Conservation (phyloP, 2,329 filamentous ascomycete genomes). For the Aureobasidium melanogenum region DNA sequence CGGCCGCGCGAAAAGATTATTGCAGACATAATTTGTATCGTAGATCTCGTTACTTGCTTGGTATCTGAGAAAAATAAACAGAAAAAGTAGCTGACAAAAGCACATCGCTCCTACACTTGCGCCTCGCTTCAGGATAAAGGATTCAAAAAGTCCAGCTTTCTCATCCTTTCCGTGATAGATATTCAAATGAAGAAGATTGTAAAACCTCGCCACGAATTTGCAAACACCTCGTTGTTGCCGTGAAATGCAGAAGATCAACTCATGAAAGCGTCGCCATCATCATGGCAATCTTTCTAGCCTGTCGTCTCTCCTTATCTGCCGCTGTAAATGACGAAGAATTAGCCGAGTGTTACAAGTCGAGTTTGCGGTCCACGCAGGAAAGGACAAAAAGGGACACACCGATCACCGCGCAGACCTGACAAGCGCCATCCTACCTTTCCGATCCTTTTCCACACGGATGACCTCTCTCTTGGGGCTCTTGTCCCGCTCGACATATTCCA, state of each 20-base stretch:
- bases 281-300: constrained; percentile 34
- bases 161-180: neutral
- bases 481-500: constrained; percentile 44
- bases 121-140: neutral
- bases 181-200: neutral
- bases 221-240: neutral
- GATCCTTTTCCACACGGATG: constrained; percentile 73
- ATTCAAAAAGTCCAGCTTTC: neutral
- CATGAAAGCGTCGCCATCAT: constrained; percentile 36
- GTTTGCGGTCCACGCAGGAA: neutral
- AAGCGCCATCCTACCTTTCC: constrained; percentile 91
- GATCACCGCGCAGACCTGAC: constrained; percentile 62
- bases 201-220: neutral
- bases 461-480: constrained; percentile 42
- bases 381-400: constrained; percentile 17
- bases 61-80: neutral
- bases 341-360: neutral
- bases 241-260: neutral
- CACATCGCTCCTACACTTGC: neutral
- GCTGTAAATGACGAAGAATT: neutral
- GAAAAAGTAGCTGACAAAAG: too few species aligned
- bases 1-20: neutral
- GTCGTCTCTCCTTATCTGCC: constrained; percentile 29
- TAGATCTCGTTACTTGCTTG: neutral
- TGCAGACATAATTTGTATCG: neutral